A percentile compares a stretch with the other conserved stretches of the same genome.
These are phyloP conservation scores for Nyctanthes arbortristis DNA, from an alignment of 257 asterid genomes.

Conservation along the genomic window DNA sequence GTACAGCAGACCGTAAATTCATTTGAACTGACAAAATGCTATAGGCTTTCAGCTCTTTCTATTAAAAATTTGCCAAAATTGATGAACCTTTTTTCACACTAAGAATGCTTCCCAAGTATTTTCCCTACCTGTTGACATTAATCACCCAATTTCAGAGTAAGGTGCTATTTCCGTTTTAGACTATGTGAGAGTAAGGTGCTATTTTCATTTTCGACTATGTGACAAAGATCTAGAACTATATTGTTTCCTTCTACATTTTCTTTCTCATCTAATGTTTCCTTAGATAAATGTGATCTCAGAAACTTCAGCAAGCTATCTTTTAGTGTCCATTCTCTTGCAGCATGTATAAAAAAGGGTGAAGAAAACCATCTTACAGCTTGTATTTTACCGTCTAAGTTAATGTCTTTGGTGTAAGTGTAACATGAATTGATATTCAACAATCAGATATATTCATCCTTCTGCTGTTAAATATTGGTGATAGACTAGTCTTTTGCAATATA, in stretches of 20 bases:
- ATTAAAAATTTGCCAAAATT: neutral
- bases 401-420: neutral
- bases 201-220: neutral
- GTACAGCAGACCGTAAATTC: conserved; percentile 1
- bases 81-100: neutral
- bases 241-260: neutral
- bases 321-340: neutral
- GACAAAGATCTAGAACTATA: neutral
- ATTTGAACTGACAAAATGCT: neutral
- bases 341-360: neutral
- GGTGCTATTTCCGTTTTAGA: neutral
- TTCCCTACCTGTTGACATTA: neutral
- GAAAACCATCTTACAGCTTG: neutral
- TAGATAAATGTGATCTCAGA: neutral
- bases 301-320: neutral
- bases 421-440: neutral
- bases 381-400: neutral
- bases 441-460: conserved; percentile 5
- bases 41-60: neutral
- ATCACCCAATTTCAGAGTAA: neutral
- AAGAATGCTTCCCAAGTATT: neutral
- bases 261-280: neutral
- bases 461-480: neutral
- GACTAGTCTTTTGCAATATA: neutral
- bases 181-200: neutral